Evolutionary conservation across 2,329 filamentous ascomycete species (phyloP), one percentile per base, ranked within the genome.

Genomic region (Seiridium unicorne): DNA sequence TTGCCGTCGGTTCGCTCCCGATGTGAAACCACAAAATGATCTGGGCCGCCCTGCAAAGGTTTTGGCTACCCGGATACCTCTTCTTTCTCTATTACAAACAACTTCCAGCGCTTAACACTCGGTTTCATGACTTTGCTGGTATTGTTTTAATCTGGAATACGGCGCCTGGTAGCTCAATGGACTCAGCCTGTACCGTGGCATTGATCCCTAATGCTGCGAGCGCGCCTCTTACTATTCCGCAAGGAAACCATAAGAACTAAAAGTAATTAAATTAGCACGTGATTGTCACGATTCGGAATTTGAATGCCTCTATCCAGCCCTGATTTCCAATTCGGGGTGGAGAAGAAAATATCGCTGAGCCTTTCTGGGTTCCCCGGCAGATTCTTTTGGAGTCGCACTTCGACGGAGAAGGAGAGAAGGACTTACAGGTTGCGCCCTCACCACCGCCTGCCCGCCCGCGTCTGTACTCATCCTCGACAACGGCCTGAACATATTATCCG

Each of bases 71-170:
- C 18, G 18, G 18, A 26, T 26, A 26, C 18, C 18, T 26, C 18
- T 26, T 26, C 18, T 26, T 26, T 26, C 18, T 26, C 18, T 26
- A 26, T 26, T 26, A 26, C 18, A 26, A 26, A 26, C 18, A 26
- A 26, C 18, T 26, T 26, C 18, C 18, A 26, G 18, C 18, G 18
- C 18, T 26, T 26, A 26, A 26, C 18, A 26, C 18, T 51, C 32
- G 34, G 5, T 38, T 10, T 64, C 46, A 64, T 49, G 63, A 76
- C 76, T 92, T 92, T 38, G 83, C 76, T 34, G 87, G 83, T 56
- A 89, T 79, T 44, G 91, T 95, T 79, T 96, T 96, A 74, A 99
- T 97, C 78, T 99, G 95, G 74, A 99, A 99, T 1, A 93, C 92
- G 42, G 94, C 95, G 5, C 85, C 85, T 0, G 95, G 95, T 58